phyloP scores from a whole-genome alignment of 2,329 filamentous ascomycete species.

The Tolypocladium inflatum region DNA sequence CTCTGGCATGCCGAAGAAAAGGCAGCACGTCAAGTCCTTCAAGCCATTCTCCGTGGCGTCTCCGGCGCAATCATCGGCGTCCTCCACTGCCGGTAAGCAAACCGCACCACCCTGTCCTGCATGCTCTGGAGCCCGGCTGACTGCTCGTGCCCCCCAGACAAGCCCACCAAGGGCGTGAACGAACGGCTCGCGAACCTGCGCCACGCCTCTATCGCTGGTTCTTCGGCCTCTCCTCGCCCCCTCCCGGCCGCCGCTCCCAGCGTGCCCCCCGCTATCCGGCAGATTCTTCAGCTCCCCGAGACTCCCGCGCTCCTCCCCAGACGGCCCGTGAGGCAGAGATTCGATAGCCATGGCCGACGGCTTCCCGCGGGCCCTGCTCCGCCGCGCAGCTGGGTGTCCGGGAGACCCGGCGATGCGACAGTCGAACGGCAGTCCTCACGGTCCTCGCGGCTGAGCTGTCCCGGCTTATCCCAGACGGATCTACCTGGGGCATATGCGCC shows the following conservation, averaged over 20 bases:
- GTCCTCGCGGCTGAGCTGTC: slow-evolving; percentile 11
- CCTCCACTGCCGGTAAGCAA: slow-evolving; percentile 17
- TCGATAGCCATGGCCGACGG: slow-evolving; percentile 38
- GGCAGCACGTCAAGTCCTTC: slow-evolving; percentile 43
- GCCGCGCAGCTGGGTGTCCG: slow-evolving; percentile 43
- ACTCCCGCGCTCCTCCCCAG: slow-evolving; percentile 42
- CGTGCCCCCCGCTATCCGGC: slow-evolving; percentile 48
- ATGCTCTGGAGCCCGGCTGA: neutral
- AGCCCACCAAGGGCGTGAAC: slow-evolving; percentile 39
- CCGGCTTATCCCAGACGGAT: slow-evolving; percentile 12
- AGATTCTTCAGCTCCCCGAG: slow-evolving; percentile 50
- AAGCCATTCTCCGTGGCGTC: slow-evolving; percentile 49
- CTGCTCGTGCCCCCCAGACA: slow-evolving; percentile 12
- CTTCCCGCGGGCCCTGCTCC: slow-evolving; percentile 49
- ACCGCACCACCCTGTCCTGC: neutral
- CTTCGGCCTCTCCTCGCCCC: slow-evolving; percentile 14
- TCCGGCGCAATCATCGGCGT: slow-evolving; percentile 20
- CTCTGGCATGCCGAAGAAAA: slow-evolving; percentile 54
- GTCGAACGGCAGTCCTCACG: slow-evolving; percentile 3
- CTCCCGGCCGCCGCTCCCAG: slow-evolving; percentile 33
- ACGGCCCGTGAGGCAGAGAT: slow-evolving; percentile 27
- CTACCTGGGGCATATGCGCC: slow-evolving; percentile 38
- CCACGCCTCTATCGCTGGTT: slow-evolving; percentile 25
- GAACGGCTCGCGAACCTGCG: slow-evolving; percentile 49
- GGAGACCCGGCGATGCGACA: slow-evolving; percentile 13